phyloP scores from a whole-genome alignment of 768 basidiomycete genomes.

The Collybiopsis confluens region DNA sequence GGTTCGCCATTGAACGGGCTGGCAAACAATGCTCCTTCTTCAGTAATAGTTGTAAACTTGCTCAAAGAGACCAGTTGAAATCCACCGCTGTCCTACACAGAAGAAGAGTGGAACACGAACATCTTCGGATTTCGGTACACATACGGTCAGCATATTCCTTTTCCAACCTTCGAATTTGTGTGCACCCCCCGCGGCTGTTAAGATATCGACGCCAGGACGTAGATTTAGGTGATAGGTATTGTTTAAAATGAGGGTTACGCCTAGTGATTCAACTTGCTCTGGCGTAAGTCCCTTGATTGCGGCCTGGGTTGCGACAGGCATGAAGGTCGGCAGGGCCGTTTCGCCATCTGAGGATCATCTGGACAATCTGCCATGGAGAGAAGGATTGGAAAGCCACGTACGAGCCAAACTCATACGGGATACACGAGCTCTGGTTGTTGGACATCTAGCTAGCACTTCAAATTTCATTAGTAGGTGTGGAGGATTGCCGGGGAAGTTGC shows the following conservation, averaged over 20 bases:
- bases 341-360: conserved; percentile 52
- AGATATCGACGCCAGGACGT: conserved; percentile 73
- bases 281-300: conserved; percentile 89
- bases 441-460: conserved; percentile 76
- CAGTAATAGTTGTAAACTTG: conserved; percentile 83
- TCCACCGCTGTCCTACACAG: conserved; percentile 75
- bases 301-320: conserved; percentile 92
- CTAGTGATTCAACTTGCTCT: conserved; percentile 78
- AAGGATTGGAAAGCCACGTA: conserved; percentile 30
- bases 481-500: neutral
- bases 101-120: conserved; percentile 2
- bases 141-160: conserved; percentile 77
- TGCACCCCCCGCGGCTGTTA: conserved; percentile 77
- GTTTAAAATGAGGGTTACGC: conserved; percentile 80
- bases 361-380: conserved; percentile 6
- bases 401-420: conserved; percentile 83
- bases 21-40: conserved; percentile 82
- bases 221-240: conserved; percentile 89
- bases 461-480: conserved; percentile 58
- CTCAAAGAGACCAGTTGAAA: conserved; percentile 84
- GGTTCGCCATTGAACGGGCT: conserved; percentile 85
- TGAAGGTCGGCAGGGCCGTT: conserved; percentile 85
- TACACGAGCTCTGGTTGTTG: conserved; percentile 78
- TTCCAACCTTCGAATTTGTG: conserved; percentile 90
- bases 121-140: conserved; percentile 16